A percentile compares a stretch with the other conserved stretches of the same genome.
Conservation (phyloP, 1,284 basidiomycete genomes). For the Ceratobasidium sp. region DNA sequence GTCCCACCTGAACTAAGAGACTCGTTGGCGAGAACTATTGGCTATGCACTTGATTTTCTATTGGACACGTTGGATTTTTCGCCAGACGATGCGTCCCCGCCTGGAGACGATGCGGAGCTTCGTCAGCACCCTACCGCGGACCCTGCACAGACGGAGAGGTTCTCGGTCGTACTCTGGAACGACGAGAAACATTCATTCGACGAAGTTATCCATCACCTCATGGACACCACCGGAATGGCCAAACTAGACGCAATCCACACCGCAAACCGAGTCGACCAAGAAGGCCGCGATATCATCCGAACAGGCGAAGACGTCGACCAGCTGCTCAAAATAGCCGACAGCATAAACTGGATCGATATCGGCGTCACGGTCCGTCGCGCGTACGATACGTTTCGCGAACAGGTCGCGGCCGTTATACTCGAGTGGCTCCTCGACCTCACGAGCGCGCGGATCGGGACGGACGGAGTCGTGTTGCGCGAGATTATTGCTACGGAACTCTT, state of each 20-base stretch:
- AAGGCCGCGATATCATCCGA: conserved; percentile 85
- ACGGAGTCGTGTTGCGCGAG: conserved; percentile 77
- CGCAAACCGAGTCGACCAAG: conserved; percentile 81
- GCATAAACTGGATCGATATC: conserved; percentile 90
- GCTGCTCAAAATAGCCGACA: conserved; percentile 84
- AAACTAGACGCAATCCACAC: conserved; percentile 76
- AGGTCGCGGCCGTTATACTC: conserved; percentile 85
- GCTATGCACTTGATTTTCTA: conserved; percentile 85
- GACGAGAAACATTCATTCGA: conserved; percentile 97
- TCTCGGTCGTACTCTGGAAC: conserved; percentile 93
- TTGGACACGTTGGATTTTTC: conserved; percentile 89
- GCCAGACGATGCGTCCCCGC: conserved; percentile 82
- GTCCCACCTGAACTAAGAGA: conserved; percentile 73
- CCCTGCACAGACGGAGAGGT: conserved; percentile 83
- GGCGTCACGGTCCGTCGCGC: conserved; percentile 91
- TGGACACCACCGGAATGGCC: conserved; percentile 74
- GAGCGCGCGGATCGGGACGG: conserved; percentile 75
- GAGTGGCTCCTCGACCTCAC: conserved; percentile 90
- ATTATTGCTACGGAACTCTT: conserved; percentile 81
- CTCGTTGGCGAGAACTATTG: conserved; percentile 79
- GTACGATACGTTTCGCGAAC: conserved; percentile 92
- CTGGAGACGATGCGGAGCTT: conserved; percentile 76
- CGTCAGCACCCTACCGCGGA: conserved; percentile 80
- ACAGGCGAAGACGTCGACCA: conserved; percentile 77
- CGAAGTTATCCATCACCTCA: conserved; percentile 87